Conservation (phyloP, 1,284 basidiomycete genomes). For the Anthracocystis setariae region DNA sequence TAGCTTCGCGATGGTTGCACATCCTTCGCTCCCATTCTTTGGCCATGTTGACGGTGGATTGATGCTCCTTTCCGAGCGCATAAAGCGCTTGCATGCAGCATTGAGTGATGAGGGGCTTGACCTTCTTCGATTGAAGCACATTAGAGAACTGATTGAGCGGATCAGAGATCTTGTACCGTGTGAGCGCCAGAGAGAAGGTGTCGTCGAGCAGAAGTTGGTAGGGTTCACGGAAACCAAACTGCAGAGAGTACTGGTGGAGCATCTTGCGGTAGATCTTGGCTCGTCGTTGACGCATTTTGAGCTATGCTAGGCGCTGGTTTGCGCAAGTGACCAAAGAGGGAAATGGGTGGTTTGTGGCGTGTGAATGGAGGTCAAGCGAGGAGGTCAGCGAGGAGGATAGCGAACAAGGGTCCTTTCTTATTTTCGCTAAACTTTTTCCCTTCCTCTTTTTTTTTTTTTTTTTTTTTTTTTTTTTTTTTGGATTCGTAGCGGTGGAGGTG, state of each 20-base stretch:
- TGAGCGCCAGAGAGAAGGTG: conserved; percentile 54
- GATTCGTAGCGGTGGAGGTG: not conserved
- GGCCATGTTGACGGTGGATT: conserved; percentile 77
- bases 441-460: no score
- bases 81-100: conserved; percentile 66
- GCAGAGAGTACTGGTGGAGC: conserved; percentile 59
- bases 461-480: conserved; percentile 4
- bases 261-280: conserved; percentile 64
- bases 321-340: not conserved
- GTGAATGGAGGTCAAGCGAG: not conserved
- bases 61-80: conserved; percentile 37
- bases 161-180: conserved; percentile 50
- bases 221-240: conserved; percentile 64
- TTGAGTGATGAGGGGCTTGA: conserved; percentile 66
- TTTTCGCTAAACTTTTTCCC: no score
- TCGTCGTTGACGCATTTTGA: conserved; percentile 64
- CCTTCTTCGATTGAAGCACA: conserved; percentile 51
- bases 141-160: conserved; percentile 49
- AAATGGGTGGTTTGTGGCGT: not conserved
- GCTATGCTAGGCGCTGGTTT: not conserved
- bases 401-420: conserved; percentile 7
- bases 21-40: conserved; percentile 91
- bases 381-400: not conserved
- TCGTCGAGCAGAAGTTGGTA: conserved; percentile 65
- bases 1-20: conserved; percentile 88